Base-by-base conservation (phyloP, 345 rosid species). In the Sisymbrium irio region DNA sequence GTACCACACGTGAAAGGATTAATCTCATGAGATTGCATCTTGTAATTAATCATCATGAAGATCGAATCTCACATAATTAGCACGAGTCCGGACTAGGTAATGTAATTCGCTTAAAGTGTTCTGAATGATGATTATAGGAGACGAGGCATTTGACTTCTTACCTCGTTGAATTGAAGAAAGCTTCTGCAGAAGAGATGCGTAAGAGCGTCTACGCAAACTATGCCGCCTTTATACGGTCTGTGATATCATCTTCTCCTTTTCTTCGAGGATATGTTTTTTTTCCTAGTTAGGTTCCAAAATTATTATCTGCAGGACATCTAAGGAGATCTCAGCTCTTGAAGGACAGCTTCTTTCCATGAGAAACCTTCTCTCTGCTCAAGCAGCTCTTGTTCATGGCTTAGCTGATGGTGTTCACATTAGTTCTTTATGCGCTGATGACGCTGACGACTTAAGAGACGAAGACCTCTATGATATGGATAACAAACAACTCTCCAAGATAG, bases 131-230 rank as follows among this genome's bases (percentile, higher is more conserved):
- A 13, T 71, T 22, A 18, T 79, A 94, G 97, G 97, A 91, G 76
- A 83, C 93, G 50, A 87, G 67, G 77, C 95, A 85, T 74, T 35
- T 85, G 61, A 82, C 88, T 51, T 80, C 87, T 53, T 65, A 80
- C 73, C 90, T 94, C 18, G 71, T 82, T 30, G 97, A 89, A 41
- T 68, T 94, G 45, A 91, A 89, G 91, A 94, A 84, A 83, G 96
- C 97, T 4, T 94, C 96, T 33, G 97, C 97, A 0, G 98, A 94
- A 83, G 98, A 94, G 86, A 94, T 94, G 98, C 96, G 97, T 59
- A 89, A 60, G 70, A 85, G 97, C 68, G 98, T 91, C 75, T 94
- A 89, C 63, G 98, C 97, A 12, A 94, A 94, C 80, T 94, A 91
- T 70, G 79, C 85, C 9, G 96, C 96, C 54, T 94, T 94, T 74